phyloP scores from a whole-genome alignment of 805 yeast species.

The Nakazawaea ishiwadae region DNA sequence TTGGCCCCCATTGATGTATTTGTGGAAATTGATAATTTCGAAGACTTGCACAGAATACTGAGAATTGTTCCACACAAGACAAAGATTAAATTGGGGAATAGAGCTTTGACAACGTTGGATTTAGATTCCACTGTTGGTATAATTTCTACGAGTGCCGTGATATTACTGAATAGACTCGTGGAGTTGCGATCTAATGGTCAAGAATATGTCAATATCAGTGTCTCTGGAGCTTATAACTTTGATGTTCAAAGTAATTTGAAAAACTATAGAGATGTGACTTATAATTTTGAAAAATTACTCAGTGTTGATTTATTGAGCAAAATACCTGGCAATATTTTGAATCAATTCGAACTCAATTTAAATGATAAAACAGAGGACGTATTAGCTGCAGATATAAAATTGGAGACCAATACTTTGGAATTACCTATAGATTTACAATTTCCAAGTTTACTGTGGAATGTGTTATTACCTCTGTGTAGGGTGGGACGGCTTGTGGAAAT shows the following conservation, averaged over 20 bases:
- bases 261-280: conserved; percentile 3
- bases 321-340: neutral
- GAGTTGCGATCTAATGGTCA: conserved; percentile 1
- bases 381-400: neutral
- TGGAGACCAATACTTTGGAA: neutral
- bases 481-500: neutral
- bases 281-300: conserved; percentile 1
- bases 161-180: neutral
- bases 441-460: conserved; percentile 1
- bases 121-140: conserved; percentile 15
- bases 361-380: neutral
- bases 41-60: conserved; percentile 2
- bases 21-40: conserved; percentile 6
- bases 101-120: conserved; percentile 2
- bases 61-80: conserved; percentile 6
- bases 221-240: conserved; percentile 4
- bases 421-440: conserved; percentile 3
- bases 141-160: conserved; percentile 10
- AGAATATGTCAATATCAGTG: neutral
- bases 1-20: conserved; percentile 13
- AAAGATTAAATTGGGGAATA: neutral
- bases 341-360: neutral
- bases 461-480: conserved; percentile 5
- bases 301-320: neutral
- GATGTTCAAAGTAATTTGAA: conserved; percentile 4